These are phyloP conservation scores for Xylariaceae sp. DNA, from an alignment of 2,329 filamentous ascomycete genomes.

Conservation along the genomic window DNA sequence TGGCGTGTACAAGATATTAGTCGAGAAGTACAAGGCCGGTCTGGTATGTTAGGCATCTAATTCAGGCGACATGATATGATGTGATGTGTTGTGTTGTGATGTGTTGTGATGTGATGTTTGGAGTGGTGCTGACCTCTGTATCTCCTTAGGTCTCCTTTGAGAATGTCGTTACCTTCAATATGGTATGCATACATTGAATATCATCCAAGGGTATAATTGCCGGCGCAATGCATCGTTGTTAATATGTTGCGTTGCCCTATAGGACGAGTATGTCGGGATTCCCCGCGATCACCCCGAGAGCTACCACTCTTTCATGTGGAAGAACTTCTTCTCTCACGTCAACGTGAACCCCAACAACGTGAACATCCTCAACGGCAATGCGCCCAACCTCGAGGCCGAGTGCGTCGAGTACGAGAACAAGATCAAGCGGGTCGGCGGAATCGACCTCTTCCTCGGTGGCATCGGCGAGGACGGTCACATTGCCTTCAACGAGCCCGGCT, in stretches of 20 bases:
- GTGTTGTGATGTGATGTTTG: neutral
- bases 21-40: constrained; percentile 63
- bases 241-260: constrained; percentile 1
- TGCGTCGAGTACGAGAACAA: constrained; percentile 74
- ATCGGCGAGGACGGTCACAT: constrained; percentile 85
- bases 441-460: constrained; percentile 79
- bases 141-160: constrained; percentile 66
- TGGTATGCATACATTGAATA: constrained; percentile 48
- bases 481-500: constrained; percentile 86
- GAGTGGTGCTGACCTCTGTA: constrained; percentile 27
- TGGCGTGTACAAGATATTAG: constrained; percentile 69
- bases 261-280: constrained; percentile 84
- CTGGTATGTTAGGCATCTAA: constrained; percentile 35
- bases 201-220: neutral
- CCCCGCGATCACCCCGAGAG: constrained; percentile 77
- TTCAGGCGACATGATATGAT: too few relatives aligned
- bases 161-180: constrained; percentile 88
- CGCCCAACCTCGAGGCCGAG: constrained; percentile 66
- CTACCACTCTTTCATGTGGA: constrained; percentile 93
- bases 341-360: constrained; percentile 78
- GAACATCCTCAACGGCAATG: constrained; percentile 79
- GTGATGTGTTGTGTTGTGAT: neutral
- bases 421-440: constrained; percentile 68
- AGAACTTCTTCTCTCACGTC: constrained; percentile 81
- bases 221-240: neutral